A percentile compares a stretch with the other conserved stretches of the same genome.
Evolutionary conservation across 495 filamentous ascomycete species (phyloP).

Genomic region (Poronia punctata): DNA sequence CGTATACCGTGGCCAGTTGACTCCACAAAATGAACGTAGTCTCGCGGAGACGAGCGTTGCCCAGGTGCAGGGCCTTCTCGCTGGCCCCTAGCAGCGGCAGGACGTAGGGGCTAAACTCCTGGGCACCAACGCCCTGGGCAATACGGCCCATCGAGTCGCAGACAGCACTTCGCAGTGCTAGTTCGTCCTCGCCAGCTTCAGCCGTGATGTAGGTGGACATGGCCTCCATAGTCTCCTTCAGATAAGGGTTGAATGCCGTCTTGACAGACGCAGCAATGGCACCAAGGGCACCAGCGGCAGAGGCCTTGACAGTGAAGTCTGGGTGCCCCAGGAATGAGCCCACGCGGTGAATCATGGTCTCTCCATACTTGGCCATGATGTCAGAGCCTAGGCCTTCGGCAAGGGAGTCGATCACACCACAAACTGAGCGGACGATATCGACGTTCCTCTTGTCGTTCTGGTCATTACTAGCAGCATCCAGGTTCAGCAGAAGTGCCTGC

Average conservation of each 20-base stretch:
- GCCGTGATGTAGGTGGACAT: slow-evolving; percentile 74
- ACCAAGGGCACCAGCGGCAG: slow-evolving; percentile 82
- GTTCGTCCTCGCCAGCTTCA: slow-evolving; percentile 84
- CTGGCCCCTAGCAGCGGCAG: slow-evolving; percentile 80
- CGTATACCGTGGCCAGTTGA: slow-evolving; percentile 87
- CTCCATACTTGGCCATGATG: slow-evolving; percentile 72
- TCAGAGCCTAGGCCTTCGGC: slow-evolving; percentile 83
- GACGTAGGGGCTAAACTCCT: slow-evolving; percentile 85
- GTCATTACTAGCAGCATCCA: slow-evolving; percentile 62
- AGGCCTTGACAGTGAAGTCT: slow-evolving; percentile 82
- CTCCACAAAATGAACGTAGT: slow-evolving; percentile 97
- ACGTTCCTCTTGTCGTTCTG: slow-evolving; percentile 57
- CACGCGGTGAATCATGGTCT: slow-evolving; percentile 74
- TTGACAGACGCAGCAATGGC: slow-evolving; percentile 79
- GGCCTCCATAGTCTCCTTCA: slow-evolving; percentile 77
- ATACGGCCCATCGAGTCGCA: slow-evolving; percentile 91
- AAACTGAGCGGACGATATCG: slow-evolving; percentile 80
- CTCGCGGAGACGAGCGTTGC: slow-evolving; percentile 82
- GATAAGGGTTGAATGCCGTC: slow-evolving; percentile 81
- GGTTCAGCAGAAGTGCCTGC: slow-evolving; percentile 75
- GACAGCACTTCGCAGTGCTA: slow-evolving; percentile 81
- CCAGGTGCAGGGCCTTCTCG: slow-evolving; percentile 85
- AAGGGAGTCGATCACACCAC: slow-evolving; percentile 85
- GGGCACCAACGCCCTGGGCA: slow-evolving; percentile 76
- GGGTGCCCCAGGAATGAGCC: slow-evolving; percentile 72